Base-by-base conservation (phyloP, 768 basidiomycete genomes). In the Nevesoporus exiguus region DNA sequence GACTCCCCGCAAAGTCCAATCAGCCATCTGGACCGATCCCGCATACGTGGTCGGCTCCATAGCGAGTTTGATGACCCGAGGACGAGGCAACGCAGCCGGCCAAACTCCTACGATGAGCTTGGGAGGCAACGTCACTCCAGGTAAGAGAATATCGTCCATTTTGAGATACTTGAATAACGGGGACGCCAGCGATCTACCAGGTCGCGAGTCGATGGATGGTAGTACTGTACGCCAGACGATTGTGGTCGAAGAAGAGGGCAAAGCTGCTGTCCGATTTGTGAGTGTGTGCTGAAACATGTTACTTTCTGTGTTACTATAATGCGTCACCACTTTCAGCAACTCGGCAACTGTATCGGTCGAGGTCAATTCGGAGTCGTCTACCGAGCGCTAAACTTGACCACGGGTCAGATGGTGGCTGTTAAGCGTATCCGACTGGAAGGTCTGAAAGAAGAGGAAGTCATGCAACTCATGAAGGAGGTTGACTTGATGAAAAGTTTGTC, bases 401-500 rank as follows among this genome's bases (percentile, higher is more conserved):
- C 89, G 1, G 96, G 96, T 15, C 91, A 96, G 71, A 96, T 92
- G 84, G 94, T 96, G n/a, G 96, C 96, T n/a, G 93, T 98, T 48
- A 99, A 99, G 74, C 86, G 93, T 29, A 96, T 99, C 62, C 78
- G 88, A 47, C 76, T 98, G 34, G 90, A 91, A 47, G 96, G 93
- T 8, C 76, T 97, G 65, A 88, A 88, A 68, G 94, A 97, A 71
- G 86, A 85, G 19, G 95, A 98, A 66, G 85, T 98, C 19, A 81
- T 80, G 45, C 88, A 93, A 66, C 79, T 98, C 46, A 97, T 96
- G 92, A 82, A 82, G 58, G 96, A 99, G 69, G 96, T 98, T 15
- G 90, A 94, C 63, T 75, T 99, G 33, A 83, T 98, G 62, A 94
- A 94, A 76, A 81, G 89, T 43, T 73, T 98, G 39, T 85, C 85